Evolutionary conservation across 2,329 filamentous ascomycete genomes (phyloP).

Genomic region (Teratosphaeria pseudoeucalypti): DNA sequence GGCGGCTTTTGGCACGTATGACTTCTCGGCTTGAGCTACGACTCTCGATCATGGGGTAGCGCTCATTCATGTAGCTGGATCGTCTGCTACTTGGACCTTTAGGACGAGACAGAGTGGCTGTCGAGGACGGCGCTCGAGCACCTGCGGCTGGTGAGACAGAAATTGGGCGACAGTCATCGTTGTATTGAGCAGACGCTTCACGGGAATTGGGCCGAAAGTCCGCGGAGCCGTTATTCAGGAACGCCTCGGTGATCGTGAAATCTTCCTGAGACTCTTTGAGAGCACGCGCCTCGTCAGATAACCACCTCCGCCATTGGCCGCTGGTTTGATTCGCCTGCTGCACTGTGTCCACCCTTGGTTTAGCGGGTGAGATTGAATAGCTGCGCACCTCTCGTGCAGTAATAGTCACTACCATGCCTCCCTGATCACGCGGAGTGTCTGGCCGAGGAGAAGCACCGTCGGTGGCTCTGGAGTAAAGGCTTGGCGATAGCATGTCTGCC

Average conservation of each 20-base stretch:
- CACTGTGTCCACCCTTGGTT: slow-evolving; percentile 3
- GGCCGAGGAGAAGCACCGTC: slow-evolving; percentile 28
- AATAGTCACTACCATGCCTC: slow-evolving; percentile 32
- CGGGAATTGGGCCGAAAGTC: background rate
- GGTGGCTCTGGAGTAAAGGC: slow-evolving; percentile 36
- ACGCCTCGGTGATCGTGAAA: slow-evolving; percentile 5
- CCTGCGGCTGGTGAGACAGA: slow-evolving; percentile 3
- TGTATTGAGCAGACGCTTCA: background rate
- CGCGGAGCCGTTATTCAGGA: background rate
- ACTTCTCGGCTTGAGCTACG: slow-evolving; percentile 17
- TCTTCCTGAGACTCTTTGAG: slow-evolving; percentile 16
- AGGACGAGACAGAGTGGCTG: slow-evolving; percentile 1
- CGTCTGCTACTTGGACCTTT: slow-evolving; percentile 6
- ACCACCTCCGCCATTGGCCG: slow-evolving; percentile 38
- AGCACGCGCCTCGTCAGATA: slow-evolving; percentile 34
- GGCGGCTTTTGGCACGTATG: background rate
- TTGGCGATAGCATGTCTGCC: slow-evolving; percentile 31
- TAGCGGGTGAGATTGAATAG: slow-evolving; percentile 27
- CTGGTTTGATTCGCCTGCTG: slow-evolving; percentile 24
- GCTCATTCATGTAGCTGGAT: slow-evolving; percentile 35
- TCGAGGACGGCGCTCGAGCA: slow-evolving; percentile 1
- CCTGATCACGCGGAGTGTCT: slow-evolving; percentile 16
- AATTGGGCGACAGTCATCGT: background rate
- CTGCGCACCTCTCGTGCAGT: slow-evolving; percentile 35
- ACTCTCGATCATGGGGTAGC: slow-evolving; percentile 32